Evolutionary conservation across 148 eudicot genomes (phyloP).

Genomic region (Persicaria maculosa): DNA sequence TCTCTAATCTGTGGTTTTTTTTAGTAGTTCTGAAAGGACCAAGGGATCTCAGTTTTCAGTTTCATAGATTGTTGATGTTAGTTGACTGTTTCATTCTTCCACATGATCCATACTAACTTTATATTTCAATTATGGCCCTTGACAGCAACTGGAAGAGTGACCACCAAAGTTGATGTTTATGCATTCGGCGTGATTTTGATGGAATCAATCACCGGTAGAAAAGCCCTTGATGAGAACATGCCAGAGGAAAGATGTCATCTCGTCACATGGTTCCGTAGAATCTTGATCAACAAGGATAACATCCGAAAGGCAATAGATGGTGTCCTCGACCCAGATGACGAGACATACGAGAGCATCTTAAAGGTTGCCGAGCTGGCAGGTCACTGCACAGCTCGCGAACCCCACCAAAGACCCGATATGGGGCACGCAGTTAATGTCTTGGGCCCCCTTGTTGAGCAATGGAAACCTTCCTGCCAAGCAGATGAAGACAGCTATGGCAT

Average conservation of each 20-base stretch:
- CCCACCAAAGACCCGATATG: slow-evolving; percentile 52
- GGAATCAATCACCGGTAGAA: slow-evolving; percentile 51
- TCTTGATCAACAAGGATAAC: slow-evolving; percentile 34
- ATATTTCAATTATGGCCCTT: neutral
- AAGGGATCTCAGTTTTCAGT: neutral
- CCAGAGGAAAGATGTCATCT: slow-evolving; percentile 45
- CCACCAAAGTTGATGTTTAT: slow-evolving; percentile 48
- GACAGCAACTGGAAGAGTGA: slow-evolving; percentile 57
- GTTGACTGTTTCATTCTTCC: neutral
- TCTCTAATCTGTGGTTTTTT: neutral
- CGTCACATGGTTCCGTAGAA: slow-evolving; percentile 49
- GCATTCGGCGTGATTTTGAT: slow-evolving; percentile 54
- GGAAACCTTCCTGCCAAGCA: slow-evolving; percentile 35
- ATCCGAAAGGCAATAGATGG: slow-evolving; percentile 31
- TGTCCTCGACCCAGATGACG: slow-evolving; percentile 30
- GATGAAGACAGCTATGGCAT: slow-evolving; percentile 34
- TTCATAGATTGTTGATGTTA: neutral
- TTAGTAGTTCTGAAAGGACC: too few species aligned
- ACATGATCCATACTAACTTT: neutral
- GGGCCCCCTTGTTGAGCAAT: slow-evolving; percentile 49
- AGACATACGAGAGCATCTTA: slow-evolving; percentile 34
- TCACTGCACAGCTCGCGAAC: slow-evolving; percentile 48
- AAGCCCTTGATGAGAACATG: slow-evolving; percentile 42
- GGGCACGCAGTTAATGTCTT: slow-evolving; percentile 46
- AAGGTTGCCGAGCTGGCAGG: slow-evolving; percentile 52